Percentiles rank a stretch among this genome's conserved stretches.
Conservation (phyloP, 2,329 filamentous ascomycete species). For the Cryphonectria naterciae region DNA sequence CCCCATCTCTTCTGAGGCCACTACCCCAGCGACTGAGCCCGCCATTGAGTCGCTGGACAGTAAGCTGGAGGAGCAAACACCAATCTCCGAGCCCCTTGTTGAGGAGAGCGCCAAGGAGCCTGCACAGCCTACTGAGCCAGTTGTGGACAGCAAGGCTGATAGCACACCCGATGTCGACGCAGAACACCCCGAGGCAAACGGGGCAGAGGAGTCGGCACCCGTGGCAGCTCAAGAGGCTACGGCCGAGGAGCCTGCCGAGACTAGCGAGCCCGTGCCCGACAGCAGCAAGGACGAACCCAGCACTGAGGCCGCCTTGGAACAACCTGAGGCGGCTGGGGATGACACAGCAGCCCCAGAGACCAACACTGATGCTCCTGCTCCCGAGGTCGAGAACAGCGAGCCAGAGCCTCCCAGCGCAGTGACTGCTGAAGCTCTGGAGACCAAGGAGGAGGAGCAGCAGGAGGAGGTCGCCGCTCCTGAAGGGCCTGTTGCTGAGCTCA, state of each 20-base stretch:
- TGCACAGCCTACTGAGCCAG: constrained; percentile 5
- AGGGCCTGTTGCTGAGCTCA: constrained; percentile 5
- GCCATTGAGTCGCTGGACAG: constrained; percentile 7
- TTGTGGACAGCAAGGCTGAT: constrained; percentile 3
- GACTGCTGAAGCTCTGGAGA: constrained; percentile 2
- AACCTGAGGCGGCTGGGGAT: not conserved
- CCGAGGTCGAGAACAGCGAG: constrained; percentile 5
- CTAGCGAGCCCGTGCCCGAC: constrained; percentile 3
- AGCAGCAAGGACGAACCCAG: not conserved
- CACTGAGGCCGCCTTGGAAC: not conserved
- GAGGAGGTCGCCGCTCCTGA: constrained; percentile 11
- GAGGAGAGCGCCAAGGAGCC: constrained; percentile 17
- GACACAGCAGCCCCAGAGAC: not conserved
- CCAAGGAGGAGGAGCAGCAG: constrained; percentile 3
- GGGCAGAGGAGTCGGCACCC: not conserved
- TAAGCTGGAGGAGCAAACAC: constrained; percentile 9
- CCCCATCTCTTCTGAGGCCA: constrained; percentile 14
- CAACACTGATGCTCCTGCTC: not conserved
- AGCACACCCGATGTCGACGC: not conserved
- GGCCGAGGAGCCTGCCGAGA: constrained; percentile 6
- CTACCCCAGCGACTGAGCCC: constrained; percentile 20
- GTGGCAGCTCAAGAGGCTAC: not conserved
- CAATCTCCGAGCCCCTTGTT: constrained; percentile 3
- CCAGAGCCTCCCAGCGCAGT: constrained; percentile 5
- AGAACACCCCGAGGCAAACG: not conserved